These are phyloP conservation scores for Mantamonas sphyraenae DNA, from an alignment of 78 protist genomes.

Conservation along the genomic window DNA sequence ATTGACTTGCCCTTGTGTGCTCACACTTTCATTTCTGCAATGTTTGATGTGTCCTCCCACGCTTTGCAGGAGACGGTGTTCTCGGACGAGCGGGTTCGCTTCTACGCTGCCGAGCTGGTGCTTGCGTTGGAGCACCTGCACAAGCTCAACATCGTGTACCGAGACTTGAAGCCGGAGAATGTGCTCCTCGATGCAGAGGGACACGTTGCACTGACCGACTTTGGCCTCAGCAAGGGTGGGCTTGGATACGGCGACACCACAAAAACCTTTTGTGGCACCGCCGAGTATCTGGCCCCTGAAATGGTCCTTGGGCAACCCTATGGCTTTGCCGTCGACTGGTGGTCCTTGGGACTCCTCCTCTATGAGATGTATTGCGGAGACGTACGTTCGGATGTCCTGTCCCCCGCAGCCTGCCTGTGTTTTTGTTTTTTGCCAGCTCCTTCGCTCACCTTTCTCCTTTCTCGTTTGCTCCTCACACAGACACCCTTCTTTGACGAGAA, in stretches of 20 bases:
- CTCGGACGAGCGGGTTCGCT: constrained; percentile 51
- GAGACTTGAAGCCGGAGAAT: constrained; percentile 62
- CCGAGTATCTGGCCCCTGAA: constrained; percentile 74
- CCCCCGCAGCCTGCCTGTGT: too few species aligned
- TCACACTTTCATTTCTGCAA: too few species aligned
- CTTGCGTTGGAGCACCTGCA: constrained; percentile 58
- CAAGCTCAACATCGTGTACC: constrained; percentile 22
- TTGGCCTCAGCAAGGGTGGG: constrained; percentile 17
- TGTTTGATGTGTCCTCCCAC: too few species aligned
- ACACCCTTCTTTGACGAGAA: too few species aligned
- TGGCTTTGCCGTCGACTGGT: constrained; percentile 56
- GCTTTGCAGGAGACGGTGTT: too few species aligned
- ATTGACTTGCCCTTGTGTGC: too few species aligned
- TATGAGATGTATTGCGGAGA: too few species aligned
- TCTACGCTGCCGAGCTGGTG: constrained; percentile 82
- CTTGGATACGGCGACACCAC: background rate
- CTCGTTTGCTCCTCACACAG: too few species aligned
- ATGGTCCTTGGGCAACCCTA: constrained; percentile 45
- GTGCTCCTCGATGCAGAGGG: constrained; percentile 33
- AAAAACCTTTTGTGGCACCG: constrained; percentile 64
- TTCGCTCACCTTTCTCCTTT: too few species aligned
- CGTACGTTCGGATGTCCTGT: too few species aligned
- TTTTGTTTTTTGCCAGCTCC: too few species aligned
- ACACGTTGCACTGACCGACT: constrained; percentile 29
- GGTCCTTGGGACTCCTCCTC: constrained; percentile 42